phyloP scores from a whole-genome alignment of 495 filamentous ascomycete genomes.

The Aspergillus diversus region DNA sequence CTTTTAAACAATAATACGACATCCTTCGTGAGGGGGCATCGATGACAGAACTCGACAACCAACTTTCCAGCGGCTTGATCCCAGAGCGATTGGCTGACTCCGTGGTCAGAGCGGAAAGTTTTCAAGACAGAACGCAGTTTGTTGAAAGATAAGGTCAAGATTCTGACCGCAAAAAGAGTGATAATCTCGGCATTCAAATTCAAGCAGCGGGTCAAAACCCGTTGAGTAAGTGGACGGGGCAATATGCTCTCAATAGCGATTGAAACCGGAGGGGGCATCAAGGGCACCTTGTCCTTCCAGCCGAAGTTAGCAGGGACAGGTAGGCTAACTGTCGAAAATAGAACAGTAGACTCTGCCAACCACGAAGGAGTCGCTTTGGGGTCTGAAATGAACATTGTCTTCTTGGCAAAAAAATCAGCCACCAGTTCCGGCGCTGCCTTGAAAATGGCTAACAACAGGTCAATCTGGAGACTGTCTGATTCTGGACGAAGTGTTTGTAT shows the following conservation, averaged over 20 bases:
- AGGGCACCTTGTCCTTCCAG: conserved; percentile 52
- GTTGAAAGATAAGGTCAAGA: conserved; percentile 74
- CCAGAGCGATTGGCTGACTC: conserved; percentile 58
- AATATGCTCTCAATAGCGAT: conserved; percentile 83
- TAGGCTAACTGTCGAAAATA: conserved; percentile 77
- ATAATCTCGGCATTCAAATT: conserved; percentile 74
- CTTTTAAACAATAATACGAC: conserved; percentile 69
- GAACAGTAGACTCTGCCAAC: conserved; percentile 88
- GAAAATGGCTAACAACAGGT: conserved; percentile 80
- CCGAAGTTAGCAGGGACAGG: conserved; percentile 74
- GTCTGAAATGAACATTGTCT: conserved; percentile 81
- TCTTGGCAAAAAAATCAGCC: conserved; percentile 79
- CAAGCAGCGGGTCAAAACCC: conserved; percentile 75
- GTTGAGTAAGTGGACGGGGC: conserved; percentile 78
- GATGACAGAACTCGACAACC: conserved; percentile 71
- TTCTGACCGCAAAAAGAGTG: conserved; percentile 78
- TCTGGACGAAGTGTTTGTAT: conserved; percentile 81
- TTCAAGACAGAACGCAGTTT: conserved; percentile 67
- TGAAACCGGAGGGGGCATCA: conserved; percentile 72
- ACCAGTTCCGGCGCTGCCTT: conserved; percentile 80
- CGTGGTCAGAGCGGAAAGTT: conserved; percentile 44
- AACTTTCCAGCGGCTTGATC: conserved; percentile 65
- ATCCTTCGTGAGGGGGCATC: conserved; percentile 79
- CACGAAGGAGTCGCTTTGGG: conserved; percentile 90
- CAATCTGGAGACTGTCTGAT: conserved; percentile 76